phyloP scores from a whole-genome alignment of 1,284 basidiomycete species.

The Gymnopus androsaceus region DNA sequence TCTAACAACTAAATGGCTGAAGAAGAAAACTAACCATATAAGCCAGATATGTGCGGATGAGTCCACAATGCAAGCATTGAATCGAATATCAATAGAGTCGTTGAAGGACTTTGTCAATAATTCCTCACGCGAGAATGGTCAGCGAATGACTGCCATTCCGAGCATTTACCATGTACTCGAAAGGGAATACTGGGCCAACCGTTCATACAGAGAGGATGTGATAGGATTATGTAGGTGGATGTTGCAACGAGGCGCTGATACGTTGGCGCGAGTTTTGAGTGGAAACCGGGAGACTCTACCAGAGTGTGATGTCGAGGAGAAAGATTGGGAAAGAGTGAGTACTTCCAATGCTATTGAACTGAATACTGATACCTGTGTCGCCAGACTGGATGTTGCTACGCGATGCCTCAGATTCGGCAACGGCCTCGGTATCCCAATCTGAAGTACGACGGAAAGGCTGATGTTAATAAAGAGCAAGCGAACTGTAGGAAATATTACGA shows the following conservation, averaged over 20 bases:
- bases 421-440: too few relatives aligned
- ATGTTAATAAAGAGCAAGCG: conserved; percentile 13
- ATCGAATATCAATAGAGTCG: conserved; percentile 9
- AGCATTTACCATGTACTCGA: conserved; percentile 3
- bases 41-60: conserved; percentile 24
- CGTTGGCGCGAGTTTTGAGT: background rate
- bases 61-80: conserved; percentile 24
- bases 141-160: conserved; percentile 11
- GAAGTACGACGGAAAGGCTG: conserved; percentile 13
- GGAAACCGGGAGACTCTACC: background rate
- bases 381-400: conserved; percentile 29
- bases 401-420: too few relatives aligned
- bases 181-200: background rate
- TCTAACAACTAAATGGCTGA: background rate
- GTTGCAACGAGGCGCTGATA: background rate
- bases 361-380: background rate
- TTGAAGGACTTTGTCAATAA: conserved; percentile 17
- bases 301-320: background rate
- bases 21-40: background rate
- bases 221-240: background rate
- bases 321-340: conserved; percentile 7
- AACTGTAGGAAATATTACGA: conserved; percentile 37
- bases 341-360: background rate
- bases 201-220: background rate
- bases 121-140: conserved; percentile 13